phyloP scores from a whole-genome alignment of 1,139 yeast genomes.

The Kodamaea suecica region DNA sequence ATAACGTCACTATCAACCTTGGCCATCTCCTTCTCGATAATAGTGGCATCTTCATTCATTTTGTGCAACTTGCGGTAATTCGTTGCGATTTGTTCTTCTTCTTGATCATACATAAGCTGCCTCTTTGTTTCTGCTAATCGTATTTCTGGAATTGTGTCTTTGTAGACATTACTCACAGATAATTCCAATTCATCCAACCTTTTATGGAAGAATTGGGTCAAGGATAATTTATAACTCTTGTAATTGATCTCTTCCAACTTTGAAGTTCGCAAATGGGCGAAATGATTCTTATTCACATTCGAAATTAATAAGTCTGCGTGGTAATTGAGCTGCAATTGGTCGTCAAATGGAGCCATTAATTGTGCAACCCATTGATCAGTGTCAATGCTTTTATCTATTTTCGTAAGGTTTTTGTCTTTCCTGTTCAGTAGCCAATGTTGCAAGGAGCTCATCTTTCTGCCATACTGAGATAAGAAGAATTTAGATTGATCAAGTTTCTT shows the following conservation, averaged over 20 bases:
- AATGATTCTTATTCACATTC: neutral
- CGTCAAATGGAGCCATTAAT: slow-evolving; percentile 12
- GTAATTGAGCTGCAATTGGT: slow-evolving; percentile 17
- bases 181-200: slow-evolving; percentile 32
- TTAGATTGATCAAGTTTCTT: slow-evolving; percentile 19
- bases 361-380: neutral
- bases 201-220: slow-evolving; percentile 40
- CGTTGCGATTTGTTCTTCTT: slow-evolving; percentile 46
- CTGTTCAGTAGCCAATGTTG: slow-evolving; percentile 20
- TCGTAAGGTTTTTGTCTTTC: neutral
- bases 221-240: slow-evolving; percentile 32
- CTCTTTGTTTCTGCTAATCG: slow-evolving; percentile 46
- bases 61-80: slow-evolving; percentile 46
- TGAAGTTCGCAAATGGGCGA: neutral
- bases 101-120: slow-evolving; percentile 50
- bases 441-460: slow-evolving; percentile 25
- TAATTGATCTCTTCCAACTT: slow-evolving; percentile 24
- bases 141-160: slow-evolving; percentile 24
- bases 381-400: neutral
- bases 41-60: slow-evolving; percentile 47
- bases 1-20: slow-evolving; percentile 36
- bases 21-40: slow-evolving; percentile 45
- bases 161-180: slow-evolving; percentile 17
- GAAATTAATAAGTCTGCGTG: neutral
- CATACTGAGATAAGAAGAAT: slow-evolving; percentile 27